phyloP scores from a whole-genome alignment of 345 rosid genomes.

The Firmiana major region DNA sequence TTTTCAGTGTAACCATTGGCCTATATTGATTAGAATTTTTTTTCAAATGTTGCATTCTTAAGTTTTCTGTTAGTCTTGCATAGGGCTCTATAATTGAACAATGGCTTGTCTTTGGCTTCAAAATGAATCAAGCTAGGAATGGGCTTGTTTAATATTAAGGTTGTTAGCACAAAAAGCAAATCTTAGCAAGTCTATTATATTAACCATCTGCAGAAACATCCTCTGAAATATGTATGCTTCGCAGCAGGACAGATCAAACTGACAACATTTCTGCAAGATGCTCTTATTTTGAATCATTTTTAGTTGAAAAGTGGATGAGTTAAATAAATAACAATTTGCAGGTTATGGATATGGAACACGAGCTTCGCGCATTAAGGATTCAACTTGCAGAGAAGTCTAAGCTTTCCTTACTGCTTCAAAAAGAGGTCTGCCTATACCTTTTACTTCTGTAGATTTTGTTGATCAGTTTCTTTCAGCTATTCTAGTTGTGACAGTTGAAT shows the following conservation, averaged over 20 bases:
- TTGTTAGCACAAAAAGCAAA: background rate
- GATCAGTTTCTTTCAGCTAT: conserved; percentile 2
- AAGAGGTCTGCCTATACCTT: conserved; percentile 9
- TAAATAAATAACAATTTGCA: conserved; percentile 7
- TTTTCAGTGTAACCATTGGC: background rate
- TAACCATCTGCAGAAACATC: background rate
- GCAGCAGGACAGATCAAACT: background rate
- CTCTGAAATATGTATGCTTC: background rate
- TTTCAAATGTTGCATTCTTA: background rate
- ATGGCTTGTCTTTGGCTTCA: background rate
- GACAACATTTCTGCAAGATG: background rate
- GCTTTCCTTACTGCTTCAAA: conserved; percentile 15
- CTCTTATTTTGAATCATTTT: background rate
- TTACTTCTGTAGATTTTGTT: background rate
- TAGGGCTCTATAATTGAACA: background rate
- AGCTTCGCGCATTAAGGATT: conserved; percentile 19
- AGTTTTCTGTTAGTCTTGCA: background rate
- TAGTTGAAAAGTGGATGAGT: background rate
- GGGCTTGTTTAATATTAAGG: background rate
- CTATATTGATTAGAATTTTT: background rate
- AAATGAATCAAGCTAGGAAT: background rate
- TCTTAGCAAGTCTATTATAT: background rate
- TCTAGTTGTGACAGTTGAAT: background rate
- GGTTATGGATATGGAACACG: conserved; percentile 27
- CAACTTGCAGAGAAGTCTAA: conserved; percentile 23